phyloP scores from a whole-genome alignment of 106 monocot genomes.

The Dendrobium officinale region DNA sequence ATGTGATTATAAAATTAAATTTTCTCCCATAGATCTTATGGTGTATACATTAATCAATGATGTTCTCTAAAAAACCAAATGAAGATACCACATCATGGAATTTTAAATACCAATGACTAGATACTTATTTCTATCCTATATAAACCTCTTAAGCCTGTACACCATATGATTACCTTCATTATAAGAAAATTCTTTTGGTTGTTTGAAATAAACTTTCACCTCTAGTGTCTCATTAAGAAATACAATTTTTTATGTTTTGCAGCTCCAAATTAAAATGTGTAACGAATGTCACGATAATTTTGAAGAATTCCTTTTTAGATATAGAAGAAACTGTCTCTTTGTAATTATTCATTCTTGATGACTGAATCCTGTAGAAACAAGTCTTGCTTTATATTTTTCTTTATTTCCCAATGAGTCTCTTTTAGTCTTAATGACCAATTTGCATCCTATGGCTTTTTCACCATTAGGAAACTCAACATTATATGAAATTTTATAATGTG shows the following conservation, averaged over 20 bases:
- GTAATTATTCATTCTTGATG: neutral
- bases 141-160: neutral
- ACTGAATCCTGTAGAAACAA: no score
- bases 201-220: neutral
- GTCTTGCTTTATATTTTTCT: no score
- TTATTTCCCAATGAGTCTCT: no score
- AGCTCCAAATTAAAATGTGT: neutral
- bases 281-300: neutral
- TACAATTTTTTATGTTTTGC: conserved; percentile 13
- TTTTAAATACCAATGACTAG: neutral
- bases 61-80: no score
- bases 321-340: conserved; percentile 10
- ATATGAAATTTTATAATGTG: no score
- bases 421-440: no score
- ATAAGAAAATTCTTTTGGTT: neutral
- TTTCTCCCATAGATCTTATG: neutral
- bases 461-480: no score
- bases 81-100: no score
- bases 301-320: neutral
- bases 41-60: no score
- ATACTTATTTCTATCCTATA: conserved; percentile 4
- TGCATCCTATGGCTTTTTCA: no score
- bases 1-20: neutral
- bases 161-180: neutral
- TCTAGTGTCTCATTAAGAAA: conserved; percentile 13